Evolutionary conservation across 169 alveolate genomes (phyloP).

Genomic region (Eimeria maxima): DNA sequence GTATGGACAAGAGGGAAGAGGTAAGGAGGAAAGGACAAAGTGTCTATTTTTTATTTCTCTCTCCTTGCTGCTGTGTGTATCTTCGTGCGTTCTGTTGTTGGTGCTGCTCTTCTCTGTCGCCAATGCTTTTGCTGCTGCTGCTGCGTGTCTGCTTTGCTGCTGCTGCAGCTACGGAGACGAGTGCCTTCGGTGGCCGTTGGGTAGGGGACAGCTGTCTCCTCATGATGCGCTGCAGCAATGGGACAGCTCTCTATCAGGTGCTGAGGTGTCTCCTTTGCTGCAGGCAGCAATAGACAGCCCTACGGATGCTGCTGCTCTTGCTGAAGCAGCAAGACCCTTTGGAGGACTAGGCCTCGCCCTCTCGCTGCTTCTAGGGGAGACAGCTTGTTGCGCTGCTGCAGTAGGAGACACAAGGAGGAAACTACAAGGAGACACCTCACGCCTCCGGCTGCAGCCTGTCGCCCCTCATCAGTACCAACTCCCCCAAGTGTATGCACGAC

Average conservation of each 20-base stretch:
- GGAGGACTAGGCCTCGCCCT: conserved; percentile 41
- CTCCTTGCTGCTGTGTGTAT: too few relatives aligned
- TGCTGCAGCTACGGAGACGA: conserved; percentile 49
- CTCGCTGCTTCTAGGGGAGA: conserved; percentile 12
- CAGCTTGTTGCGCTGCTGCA: conserved; percentile 51
- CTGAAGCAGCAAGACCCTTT: conserved; percentile 64
- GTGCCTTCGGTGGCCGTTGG: conserved; percentile 42
- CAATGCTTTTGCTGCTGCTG: not conserved
- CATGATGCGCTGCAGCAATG: conserved; percentile 48
- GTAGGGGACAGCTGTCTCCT: conserved; percentile 12
- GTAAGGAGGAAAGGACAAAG: too few relatives aligned
- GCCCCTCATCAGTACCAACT: not conserved
- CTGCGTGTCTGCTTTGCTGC: conserved; percentile 13
- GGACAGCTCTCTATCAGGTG: not conserved
- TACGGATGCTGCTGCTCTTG: conserved; percentile 27
- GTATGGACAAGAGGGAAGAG: too few relatives aligned
- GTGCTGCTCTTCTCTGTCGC: not conserved
- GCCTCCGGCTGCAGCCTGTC: conserved; percentile 26
- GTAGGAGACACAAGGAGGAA: not conserved
- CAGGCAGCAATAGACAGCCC: conserved; percentile 44
- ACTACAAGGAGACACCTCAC: not conserved
- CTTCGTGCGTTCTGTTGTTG: not conserved
- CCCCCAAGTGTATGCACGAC: not conserved
- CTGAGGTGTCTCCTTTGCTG: conserved; percentile 36
- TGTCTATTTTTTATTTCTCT: too few relatives aligned